Evolutionary conservation across 495 filamentous ascomycete genomes (phyloP).

Genomic region (Hyaloscypha bicolor): DNA sequence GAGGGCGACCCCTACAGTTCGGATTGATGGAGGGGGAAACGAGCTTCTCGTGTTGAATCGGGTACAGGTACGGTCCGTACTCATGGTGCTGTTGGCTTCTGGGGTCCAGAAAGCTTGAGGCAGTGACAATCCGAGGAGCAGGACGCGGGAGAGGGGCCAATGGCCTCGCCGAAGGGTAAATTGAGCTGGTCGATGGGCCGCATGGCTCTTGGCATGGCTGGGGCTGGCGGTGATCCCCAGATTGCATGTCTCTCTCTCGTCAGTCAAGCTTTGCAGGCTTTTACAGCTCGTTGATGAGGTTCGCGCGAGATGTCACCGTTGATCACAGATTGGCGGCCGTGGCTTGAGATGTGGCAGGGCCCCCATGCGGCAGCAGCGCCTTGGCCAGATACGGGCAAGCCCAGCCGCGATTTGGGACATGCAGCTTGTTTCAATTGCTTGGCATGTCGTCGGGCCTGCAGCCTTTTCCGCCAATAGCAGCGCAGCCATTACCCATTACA

Average conservation of each 20-base stretch:
- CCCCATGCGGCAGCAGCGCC: background rate
- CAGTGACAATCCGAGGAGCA: background rate
- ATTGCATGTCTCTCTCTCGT: background rate
- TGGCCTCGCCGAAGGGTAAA: background rate
- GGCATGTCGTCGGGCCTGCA: background rate
- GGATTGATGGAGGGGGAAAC: background rate
- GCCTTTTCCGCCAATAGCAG: background rate
- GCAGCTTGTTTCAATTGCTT: constrained; percentile 7
- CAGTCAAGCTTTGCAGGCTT: background rate
- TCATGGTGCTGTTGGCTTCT: background rate
- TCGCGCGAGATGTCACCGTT: background rate
- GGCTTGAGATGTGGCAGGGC: background rate
- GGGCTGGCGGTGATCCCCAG: no score
- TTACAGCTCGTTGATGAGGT: background rate
- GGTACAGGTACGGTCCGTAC: background rate
- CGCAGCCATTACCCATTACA: background rate
- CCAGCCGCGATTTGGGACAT: background rate
- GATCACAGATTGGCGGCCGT: background rate
- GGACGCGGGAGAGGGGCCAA: background rate
- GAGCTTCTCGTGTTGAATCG: background rate
- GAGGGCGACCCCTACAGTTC: background rate
- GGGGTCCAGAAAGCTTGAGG: background rate
- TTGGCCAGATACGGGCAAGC: background rate
- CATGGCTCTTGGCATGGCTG: background rate
- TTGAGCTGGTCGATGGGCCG: background rate